phyloP scores from a whole-genome alignment of 495 filamentous ascomycete genomes.

The Lasiosphaeria miniovina region DNA sequence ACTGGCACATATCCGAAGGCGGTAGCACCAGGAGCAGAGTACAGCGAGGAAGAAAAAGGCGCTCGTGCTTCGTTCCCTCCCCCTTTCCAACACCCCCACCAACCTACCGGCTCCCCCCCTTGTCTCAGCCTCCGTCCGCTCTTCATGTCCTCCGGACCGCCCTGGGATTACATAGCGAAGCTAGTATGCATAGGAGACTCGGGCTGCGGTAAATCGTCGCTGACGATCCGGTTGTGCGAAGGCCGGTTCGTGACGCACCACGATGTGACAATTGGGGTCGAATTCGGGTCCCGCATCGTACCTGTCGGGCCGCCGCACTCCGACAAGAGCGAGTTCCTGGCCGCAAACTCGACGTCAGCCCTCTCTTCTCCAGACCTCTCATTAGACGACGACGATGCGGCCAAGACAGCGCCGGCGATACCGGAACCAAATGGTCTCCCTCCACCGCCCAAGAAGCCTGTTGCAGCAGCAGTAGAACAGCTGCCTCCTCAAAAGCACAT shows the following conservation, averaged over 20 bases:
- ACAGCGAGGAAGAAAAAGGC: background rate
- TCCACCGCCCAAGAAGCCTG: slow-evolving; percentile 22
- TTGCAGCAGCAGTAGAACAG: slow-evolving; percentile 9
- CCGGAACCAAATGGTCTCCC: slow-evolving; percentile 33
- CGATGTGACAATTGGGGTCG: slow-evolving; percentile 97
- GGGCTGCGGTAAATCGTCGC: slow-evolving; percentile 83
- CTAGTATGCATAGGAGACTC: slow-evolving; percentile 96
- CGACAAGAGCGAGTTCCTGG: slow-evolving; percentile 27
- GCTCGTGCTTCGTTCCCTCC: background rate
- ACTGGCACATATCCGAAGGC: too few species aligned
- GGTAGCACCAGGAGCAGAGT: too few species aligned
- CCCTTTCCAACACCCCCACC: slow-evolving; percentile 1
- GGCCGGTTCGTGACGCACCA: slow-evolving; percentile 89
- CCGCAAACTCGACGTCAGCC: background rate
- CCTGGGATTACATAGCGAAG: slow-evolving; percentile 99
- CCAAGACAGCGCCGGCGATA: slow-evolving; percentile 2
- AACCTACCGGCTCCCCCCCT: background rate
- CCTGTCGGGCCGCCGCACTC: slow-evolving; percentile 78
- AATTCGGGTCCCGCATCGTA: slow-evolving; percentile 93
- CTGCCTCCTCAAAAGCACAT: slow-evolving; percentile 62
- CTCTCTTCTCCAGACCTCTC: background rate
- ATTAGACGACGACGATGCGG: background rate
- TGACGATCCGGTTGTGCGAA: slow-evolving; percentile 95
- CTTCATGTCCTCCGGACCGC: slow-evolving; percentile 54
- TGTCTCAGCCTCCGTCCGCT: slow-evolving; percentile 9